Evolutionary conservation across 2,329 filamentous ascomycete species (phyloP).

Genomic region (Aspergillaceae sp.): DNA sequence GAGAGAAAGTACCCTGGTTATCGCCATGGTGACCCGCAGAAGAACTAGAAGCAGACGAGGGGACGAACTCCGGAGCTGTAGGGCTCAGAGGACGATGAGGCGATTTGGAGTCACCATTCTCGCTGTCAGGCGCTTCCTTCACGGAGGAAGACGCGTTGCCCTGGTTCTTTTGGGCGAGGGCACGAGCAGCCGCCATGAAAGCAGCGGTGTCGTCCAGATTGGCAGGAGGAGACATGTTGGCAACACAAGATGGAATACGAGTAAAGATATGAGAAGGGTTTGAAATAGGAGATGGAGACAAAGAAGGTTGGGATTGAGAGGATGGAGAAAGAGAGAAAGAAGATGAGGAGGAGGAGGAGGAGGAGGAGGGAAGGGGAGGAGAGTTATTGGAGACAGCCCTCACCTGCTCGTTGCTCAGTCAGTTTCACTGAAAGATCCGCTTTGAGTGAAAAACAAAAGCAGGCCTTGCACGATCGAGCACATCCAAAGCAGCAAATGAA

Average conservation of each 20-base stretch:
- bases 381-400: neutral
- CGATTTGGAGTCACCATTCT: constrained; percentile 2
- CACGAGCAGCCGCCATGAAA: constrained; percentile 21
- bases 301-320: constrained; percentile 1
- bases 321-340: neutral
- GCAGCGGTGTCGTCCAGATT: constrained; percentile 18
- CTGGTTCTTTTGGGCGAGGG: constrained; percentile 5
- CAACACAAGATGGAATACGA: neutral
- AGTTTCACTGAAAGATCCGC: neutral
- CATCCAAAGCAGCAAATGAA: neutral
- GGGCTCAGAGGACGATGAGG: constrained; percentile 6
- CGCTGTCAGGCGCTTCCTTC: constrained; percentile 4
- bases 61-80: constrained; percentile 14
- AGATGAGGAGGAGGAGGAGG: neutral
- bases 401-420: neutral
- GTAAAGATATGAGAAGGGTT: neutral
- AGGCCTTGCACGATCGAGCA: neutral
- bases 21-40: neutral
- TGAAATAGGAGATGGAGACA: neutral
- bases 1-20: neutral
- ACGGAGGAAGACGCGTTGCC: neutral
- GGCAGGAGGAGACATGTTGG: constrained; percentile 4
- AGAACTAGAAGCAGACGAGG: constrained; percentile 1
- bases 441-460: neutral
- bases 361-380: neutral